Percentiles rank a stretch among this genome's conserved stretches.
Conservation (phyloP, 148 eudicot genomes). For the Nepenthes mirabilis region DNA sequence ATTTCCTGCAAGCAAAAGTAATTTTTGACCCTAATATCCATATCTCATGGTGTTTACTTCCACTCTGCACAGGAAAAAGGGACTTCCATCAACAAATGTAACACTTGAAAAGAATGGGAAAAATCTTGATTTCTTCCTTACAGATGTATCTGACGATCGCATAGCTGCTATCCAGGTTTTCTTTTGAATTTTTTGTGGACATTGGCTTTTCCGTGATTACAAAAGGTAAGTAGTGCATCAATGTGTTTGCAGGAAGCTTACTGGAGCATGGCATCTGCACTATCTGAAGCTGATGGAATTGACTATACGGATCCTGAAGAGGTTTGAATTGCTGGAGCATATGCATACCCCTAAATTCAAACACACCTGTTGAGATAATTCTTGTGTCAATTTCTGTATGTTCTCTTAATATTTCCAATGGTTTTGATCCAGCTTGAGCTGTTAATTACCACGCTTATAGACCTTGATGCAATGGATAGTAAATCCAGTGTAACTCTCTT, state of each 20-base stretch:
- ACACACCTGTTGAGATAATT: too few relatives aligned
- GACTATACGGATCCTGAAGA: constrained; percentile 96
- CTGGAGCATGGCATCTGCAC: constrained; percentile 80
- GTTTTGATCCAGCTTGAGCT: constrained; percentile 73
- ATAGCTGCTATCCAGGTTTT: constrained; percentile 69
- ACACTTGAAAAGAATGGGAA: constrained; percentile 87
- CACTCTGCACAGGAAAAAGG: constrained; percentile 31
- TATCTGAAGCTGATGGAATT: constrained; percentile 90
- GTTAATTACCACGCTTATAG: constrained; percentile 77
- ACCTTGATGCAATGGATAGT: constrained; percentile 98
- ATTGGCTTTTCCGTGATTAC: background rate
- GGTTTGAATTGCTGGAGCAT: constrained; percentile 24
- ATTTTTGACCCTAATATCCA: constrained; percentile 5
- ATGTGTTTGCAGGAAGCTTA: constrained; percentile 67
- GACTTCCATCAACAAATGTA: constrained; percentile 29
- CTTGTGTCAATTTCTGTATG: background rate
- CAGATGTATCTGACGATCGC: constrained; percentile 70
- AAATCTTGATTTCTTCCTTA: constrained; percentile 54
- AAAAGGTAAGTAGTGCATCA: background rate
- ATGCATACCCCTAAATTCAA: background rate
- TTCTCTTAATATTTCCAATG: background rate
- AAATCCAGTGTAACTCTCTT: constrained; percentile 85
- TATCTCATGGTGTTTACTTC: constrained; percentile 8
- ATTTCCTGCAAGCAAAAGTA: background rate
- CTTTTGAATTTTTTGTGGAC: background rate